Evolutionary conservation across 345 rosid genomes (phyloP), one percentile per base, ranked within the genome.

Genomic region (Lepidium africanum): DNA sequence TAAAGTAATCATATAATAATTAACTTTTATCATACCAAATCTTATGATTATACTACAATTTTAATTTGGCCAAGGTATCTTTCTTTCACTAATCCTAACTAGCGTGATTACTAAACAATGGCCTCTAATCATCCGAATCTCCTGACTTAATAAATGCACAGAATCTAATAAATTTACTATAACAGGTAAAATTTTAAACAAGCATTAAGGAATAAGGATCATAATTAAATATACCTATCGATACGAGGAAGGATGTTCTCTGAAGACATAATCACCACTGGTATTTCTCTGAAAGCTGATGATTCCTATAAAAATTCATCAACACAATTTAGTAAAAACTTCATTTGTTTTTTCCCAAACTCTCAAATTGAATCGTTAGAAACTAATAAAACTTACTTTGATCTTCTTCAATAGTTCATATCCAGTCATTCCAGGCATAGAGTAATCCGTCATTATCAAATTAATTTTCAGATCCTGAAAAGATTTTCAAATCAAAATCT

Each of bases 341-440:
- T 47, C 12, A 17, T 19, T 39, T 8, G 36, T n/a, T 7, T 3
- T 40, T 47, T 25, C 5, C 4, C 0, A 49, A 55, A 39, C 30
- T 8, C n/a, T n/a, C n/a, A 27, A 27, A 35, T 9, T 6, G 16
- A 60, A 55, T 17, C 14, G 23, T 21, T 14, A 38, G 4, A 5
- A 9, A 32, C 0, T 2, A 41, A 16, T 2, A 50, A 19, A 49
- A 35, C 77, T 37, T 13, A 88, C 96, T 85, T 89, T 89, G 61
- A 86, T 89, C 79, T 79, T 89, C 67, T 89, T 89, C 2, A 89
- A 75, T 46, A 89, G 83, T 59, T 89, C 96, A 65, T 87, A 89
- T 23, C 96, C 96, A 9, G 87, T 87, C 92, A 89, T 85, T 23
- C 92, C 96, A 2, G 91, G 92, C 96, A 89, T 89, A 11, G 96